Conservation (phyloP, 1,139 yeast species). For the Citeromyces siamensis region DNA sequence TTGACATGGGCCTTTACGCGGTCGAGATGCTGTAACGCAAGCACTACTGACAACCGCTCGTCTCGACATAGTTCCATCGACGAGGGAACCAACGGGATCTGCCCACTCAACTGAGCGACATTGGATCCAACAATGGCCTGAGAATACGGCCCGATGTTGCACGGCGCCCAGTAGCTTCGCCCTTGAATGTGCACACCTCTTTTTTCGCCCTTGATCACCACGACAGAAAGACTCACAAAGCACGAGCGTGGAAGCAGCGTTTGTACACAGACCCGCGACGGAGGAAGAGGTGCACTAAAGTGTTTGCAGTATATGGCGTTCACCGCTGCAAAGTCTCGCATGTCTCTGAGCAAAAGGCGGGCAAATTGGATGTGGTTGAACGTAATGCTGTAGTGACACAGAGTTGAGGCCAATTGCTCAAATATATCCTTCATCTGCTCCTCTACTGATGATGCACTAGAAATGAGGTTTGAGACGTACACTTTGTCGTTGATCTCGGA, state of each 20-base stretch:
- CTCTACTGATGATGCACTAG: conserved; percentile 19
- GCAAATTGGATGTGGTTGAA: conserved; percentile 40
- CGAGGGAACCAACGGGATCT: conserved; percentile 74
- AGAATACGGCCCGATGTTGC: conserved; percentile 95
- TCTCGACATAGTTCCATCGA: conserved; percentile 36
- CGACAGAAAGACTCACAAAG: conserved; percentile 47
- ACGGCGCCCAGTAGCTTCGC: conserved; percentile 95
- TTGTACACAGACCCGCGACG: conserved; percentile 78
- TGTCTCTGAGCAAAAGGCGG: conserved; percentile 47
- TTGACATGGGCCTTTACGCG: conserved; percentile 48
- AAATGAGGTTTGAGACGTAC: conserved; percentile 39
- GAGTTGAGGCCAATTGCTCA: conserved; percentile 21
- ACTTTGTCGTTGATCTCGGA: conserved; percentile 20
- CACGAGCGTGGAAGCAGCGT: conserved; percentile 29
- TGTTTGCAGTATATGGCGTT: conserved; percentile 44
- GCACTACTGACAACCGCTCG: conserved; percentile 24
- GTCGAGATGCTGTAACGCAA: conserved; percentile 65
- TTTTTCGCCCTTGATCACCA: conserved; percentile 26
- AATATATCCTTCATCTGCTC: conserved; percentile 39
- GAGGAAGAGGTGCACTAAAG: conserved; percentile 60
- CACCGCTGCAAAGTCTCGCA: conserved; percentile 47
- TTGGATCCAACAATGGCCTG: conserved; percentile 51
- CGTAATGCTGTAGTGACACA: conserved; percentile 19
- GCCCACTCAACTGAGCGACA: conserved; percentile 73
- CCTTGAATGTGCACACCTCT: conserved; percentile 84